phyloP scores from a whole-genome alignment of 83 land plant species.

The Diphasiastrum complanatum region DNA sequence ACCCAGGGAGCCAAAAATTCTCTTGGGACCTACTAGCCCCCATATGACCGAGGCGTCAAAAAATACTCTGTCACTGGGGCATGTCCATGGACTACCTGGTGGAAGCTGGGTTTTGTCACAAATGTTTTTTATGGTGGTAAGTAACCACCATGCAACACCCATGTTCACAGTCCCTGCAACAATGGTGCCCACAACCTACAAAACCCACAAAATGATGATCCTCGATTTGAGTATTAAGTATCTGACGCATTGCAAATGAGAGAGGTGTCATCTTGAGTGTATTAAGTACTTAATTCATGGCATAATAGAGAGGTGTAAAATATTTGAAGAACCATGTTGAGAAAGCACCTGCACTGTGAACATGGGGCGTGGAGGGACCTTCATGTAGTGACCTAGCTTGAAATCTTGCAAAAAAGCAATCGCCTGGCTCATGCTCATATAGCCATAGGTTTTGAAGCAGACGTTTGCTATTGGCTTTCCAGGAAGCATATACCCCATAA shows the following conservation, averaged over 20 bases:
- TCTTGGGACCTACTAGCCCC: constrained; percentile 18
- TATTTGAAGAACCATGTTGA: no score
- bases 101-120: constrained; percentile 17
- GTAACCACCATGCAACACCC: constrained; percentile 38
- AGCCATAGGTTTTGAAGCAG: neutral
- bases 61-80: constrained; percentile 14
- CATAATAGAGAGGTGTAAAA: no score
- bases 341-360: neutral
- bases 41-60: constrained; percentile 22
- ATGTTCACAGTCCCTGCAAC: constrained; percentile 60
- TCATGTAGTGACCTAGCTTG: no score
- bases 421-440: neutral
- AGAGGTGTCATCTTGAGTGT: no score
- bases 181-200: constrained; percentile 60
- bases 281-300: no score
- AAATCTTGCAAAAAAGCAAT: neutral
- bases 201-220: no score
- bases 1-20: constrained; percentile 15
- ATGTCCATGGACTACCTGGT: constrained; percentile 15
- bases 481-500: neutral
- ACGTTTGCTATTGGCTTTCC: neutral
- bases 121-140: constrained; percentile 15
- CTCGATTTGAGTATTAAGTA: no score
- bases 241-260: no score
- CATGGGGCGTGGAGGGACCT: neutral